A percentile compares a stretch with the other conserved stretches of the same genome.
Evolutionary conservation across 2,329 filamentous ascomycete genomes (phyloP).

Genomic region (Fonsecaea nubica): DNA sequence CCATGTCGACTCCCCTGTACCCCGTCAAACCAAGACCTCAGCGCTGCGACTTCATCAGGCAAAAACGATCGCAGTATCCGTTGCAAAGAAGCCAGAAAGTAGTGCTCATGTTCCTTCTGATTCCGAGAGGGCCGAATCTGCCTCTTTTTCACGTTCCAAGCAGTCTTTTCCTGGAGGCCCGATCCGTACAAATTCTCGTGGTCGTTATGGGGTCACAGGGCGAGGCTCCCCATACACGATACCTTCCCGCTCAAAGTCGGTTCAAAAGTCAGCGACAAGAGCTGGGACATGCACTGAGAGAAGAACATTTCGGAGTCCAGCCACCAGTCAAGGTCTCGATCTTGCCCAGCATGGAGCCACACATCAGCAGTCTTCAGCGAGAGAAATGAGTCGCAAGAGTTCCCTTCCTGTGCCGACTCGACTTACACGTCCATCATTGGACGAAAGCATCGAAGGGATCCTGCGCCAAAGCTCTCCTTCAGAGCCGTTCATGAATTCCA

Average conservation of each 20-base stretch:
- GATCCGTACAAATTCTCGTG: constrained; percentile 28
- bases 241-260: constrained; percentile 13
- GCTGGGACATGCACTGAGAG: not conserved
- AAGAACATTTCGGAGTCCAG: not conserved
- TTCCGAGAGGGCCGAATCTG: constrained; percentile 21
- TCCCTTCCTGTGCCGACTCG: constrained; percentile 31
- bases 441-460: not conserved
- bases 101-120: constrained; percentile 11
- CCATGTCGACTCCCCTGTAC: constrained; percentile 22
- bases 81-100: constrained; percentile 17
- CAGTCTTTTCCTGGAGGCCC: constrained; percentile 19
- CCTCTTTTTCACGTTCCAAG: constrained; percentile 6
- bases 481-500: not conserved
- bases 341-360: not conserved
- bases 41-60: constrained; percentile 25
- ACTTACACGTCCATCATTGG: not conserved
- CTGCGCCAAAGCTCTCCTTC: not conserved
- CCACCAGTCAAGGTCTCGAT: not conserved
- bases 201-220: constrained; percentile 31
- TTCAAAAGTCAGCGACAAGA: not conserved
- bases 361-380: not conserved
- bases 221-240: constrained; percentile 36
- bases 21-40: constrained; percentile 34
- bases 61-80: constrained; percentile 22
- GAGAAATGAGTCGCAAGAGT: constrained; percentile 20